Evolutionary conservation across 2,329 filamentous ascomycete genomes (phyloP).

Genomic region (Fusarium neocosmosporiellum): DNA sequence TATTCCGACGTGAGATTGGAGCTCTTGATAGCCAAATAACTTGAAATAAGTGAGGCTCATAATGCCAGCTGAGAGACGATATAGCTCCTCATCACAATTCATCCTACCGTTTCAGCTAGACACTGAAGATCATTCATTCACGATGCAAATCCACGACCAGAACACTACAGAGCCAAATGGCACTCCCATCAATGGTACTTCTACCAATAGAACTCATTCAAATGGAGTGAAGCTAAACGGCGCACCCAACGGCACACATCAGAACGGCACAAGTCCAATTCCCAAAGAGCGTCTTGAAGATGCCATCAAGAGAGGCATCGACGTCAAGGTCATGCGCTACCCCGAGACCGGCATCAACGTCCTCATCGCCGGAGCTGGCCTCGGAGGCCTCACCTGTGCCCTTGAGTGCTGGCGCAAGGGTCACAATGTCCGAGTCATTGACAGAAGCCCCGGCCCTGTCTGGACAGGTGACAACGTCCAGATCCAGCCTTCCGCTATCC

Average conservation of each 20-base stretch:
- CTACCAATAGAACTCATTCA: not conserved
- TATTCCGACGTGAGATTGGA: not conserved
- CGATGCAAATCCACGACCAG: not conserved
- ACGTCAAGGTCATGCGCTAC: conserved; percentile 26
- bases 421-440: conserved; percentile 25
- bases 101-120: not conserved
- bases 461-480: conserved; percentile 32
- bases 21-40: not conserved
- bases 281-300: conserved; percentile 2
- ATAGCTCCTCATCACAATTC: not conserved
- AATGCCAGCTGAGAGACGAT: not conserved
- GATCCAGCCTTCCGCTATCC: conserved; percentile 28
- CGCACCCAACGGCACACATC: not conserved
- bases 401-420: conserved; percentile 34
- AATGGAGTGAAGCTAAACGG: not conserved
- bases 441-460: conserved; percentile 15
- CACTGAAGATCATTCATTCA: not conserved
- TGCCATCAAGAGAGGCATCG: conserved; percentile 3
- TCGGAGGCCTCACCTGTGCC: conserved; percentile 15
- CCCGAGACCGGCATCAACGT: conserved; percentile 24
- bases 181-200: not conserved
- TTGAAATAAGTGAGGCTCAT: not conserved
- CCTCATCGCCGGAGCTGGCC: conserved; percentile 22
- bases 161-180: not conserved
- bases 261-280: not conserved